Evolutionary conservation across 805 yeast genomes (phyloP).

Genomic region (Saccharomyces mikatae): DNA sequence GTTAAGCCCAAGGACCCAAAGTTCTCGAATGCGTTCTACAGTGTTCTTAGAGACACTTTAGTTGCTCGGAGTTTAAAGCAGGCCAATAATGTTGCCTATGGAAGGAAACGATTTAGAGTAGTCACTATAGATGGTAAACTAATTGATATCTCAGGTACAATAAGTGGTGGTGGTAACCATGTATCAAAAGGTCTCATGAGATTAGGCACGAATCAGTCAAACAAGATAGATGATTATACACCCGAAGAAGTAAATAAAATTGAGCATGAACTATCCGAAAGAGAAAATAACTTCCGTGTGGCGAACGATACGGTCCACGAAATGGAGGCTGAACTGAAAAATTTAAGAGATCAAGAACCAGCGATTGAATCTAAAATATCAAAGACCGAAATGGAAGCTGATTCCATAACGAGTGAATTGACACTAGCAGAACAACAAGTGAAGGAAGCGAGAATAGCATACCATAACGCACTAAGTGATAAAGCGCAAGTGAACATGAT

Average conservation of each 20-base stretch:
- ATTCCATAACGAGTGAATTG: constrained; percentile 48
- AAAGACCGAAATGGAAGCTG: constrained; percentile 54
- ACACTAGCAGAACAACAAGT: constrained; percentile 39
- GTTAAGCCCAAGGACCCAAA: constrained; percentile 57
- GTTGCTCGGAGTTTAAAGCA: constrained; percentile 72
- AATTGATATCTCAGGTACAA: constrained; percentile 88
- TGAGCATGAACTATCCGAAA: constrained; percentile 41
- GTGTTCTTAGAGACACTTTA: constrained; percentile 77
- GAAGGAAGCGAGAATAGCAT: constrained; percentile 28
- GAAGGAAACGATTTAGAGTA: constrained; percentile 71
- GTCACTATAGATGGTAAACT: constrained; percentile 89
- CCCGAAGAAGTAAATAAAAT: constrained; percentile 50
- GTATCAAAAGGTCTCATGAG: constrained; percentile 73
- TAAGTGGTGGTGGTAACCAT: constrained; percentile 90
- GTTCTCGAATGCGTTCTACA: constrained; percentile 82
- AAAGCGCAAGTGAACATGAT: constrained; percentile 26
- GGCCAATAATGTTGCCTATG: constrained; percentile 86
- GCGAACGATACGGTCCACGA: constrained; percentile 45
- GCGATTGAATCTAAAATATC: constrained; percentile 56
- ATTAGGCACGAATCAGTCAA: constrained; percentile 23
- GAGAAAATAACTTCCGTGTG: constrained; percentile 46
- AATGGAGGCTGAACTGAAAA: constrained; percentile 52
- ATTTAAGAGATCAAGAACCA: constrained; percentile 59
- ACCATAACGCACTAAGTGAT: constrained; percentile 16
- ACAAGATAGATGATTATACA: constrained; percentile 32